Conservation (phyloP, 129 eudicot species). For the Pseudognaphalium luteoalbum region DNA sequence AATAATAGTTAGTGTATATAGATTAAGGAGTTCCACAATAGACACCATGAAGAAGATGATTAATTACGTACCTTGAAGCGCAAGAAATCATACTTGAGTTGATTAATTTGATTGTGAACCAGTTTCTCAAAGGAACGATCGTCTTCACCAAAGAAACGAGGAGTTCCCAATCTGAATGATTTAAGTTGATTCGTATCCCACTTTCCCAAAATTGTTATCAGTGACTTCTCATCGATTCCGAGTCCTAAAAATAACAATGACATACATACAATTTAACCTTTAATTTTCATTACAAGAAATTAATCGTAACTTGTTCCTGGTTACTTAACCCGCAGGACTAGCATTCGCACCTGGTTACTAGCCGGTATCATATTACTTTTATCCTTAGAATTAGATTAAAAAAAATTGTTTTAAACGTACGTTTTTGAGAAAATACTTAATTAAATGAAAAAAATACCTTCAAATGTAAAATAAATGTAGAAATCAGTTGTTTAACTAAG, state of each 20-base stretch:
- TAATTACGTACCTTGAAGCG: constrained; percentile 66
- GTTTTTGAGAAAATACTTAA: background rate
- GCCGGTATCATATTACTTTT: too few relatives aligned
- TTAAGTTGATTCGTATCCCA: constrained; percentile 49
- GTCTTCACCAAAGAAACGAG: constrained; percentile 46
- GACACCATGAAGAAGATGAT: background rate
- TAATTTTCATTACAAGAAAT: too few relatives aligned
- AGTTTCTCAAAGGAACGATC: constrained; percentile 56
- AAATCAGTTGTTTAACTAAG: background rate
- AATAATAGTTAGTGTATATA: too few relatives aligned
- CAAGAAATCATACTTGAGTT: constrained; percentile 40
- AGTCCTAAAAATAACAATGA: constrained; percentile 40
- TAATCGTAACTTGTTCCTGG: too few relatives aligned
- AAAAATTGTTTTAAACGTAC: too few relatives aligned
- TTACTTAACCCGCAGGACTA: too few relatives aligned
- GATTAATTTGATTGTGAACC: constrained; percentile 41
- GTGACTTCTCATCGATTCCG: constrained; percentile 63
- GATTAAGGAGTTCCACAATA: too few relatives aligned
- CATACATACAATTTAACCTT: background rate
- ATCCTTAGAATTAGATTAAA: too few relatives aligned
- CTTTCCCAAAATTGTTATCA: constrained; percentile 59
- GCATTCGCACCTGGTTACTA: too few relatives aligned
- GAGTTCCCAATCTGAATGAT: constrained; percentile 46
- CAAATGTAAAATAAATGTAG: background rate
- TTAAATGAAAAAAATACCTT: too few relatives aligned